phyloP scores from a whole-genome alignment of 805 yeast species.

The Starmerella vaccinii region DNA sequence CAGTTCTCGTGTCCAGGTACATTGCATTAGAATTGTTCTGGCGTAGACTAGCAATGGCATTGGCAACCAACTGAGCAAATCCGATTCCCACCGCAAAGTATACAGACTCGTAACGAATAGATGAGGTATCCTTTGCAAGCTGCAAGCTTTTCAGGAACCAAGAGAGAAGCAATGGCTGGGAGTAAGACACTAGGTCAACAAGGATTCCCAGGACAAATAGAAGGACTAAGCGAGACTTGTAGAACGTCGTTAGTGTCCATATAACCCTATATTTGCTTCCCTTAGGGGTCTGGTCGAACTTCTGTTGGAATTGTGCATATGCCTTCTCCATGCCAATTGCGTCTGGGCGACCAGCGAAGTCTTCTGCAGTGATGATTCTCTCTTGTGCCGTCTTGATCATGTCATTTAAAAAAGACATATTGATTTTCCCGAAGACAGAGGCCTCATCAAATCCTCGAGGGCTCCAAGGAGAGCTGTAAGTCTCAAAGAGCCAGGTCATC shows the following conservation, averaged over 20 bases:
- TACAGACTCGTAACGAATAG: neutral
- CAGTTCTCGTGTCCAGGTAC: slow-evolving; percentile 5
- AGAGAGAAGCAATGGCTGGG: slow-evolving; percentile 18
- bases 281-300: neutral
- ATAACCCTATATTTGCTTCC: slow-evolving; percentile 6
- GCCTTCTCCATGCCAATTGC: slow-evolving; percentile 6
- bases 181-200: slow-evolving; percentile 14
- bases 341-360: slow-evolving; percentile 15
- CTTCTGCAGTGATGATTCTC: slow-evolving; percentile 11
- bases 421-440: slow-evolving; percentile 14
- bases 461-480: slow-evolving; percentile 3
- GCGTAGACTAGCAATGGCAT: neutral
- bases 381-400: slow-evolving; percentile 9
- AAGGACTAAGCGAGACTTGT: neutral
- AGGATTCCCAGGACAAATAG: slow-evolving; percentile 1
- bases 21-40: neutral
- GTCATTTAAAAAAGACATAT: slow-evolving; percentile 6
- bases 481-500: neutral
- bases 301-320: neutral
- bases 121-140: too few relatives aligned
- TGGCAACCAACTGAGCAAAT: neutral
- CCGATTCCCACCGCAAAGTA: slow-evolving; percentile 4
- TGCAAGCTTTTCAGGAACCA: slow-evolving; percentile 12
- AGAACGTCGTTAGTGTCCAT: slow-evolving; percentile 5
- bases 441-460: slow-evolving; percentile 13